Base-by-base conservation (phyloP, 148 eudicot genomes). In the Spergularia marina region DNA sequence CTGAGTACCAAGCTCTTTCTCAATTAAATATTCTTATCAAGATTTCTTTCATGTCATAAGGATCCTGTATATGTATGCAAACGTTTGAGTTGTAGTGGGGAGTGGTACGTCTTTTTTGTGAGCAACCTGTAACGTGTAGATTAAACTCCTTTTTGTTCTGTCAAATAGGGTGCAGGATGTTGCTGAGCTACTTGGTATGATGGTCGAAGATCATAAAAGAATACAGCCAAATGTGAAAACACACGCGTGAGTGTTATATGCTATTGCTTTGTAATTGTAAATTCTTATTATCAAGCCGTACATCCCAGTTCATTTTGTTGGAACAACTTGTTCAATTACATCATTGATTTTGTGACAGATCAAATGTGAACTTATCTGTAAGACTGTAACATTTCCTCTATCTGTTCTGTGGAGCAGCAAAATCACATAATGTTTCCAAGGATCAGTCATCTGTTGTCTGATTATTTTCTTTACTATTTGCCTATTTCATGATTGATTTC, bases 111-210 rank as follows among this genome's bases (percentile, higher is more conserved):
- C 15, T 62, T 61, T 58, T 53, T 54, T 61, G 53, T 49, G 44
- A 52, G 76, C 74, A 23, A 74, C 39, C 41, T 17, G 17, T 47
- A 25, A 68, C 25, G n/a, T 68, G 30, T 57, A 40, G 20, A 23
- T 78, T 44, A 6, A 44, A 57, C 9, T 63, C 44, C 25, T 41
- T 59, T 70, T 25, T 70, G 20, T 12, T 55, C 10, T 64, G 54
- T 69, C 52, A 41, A 59, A 63, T 64, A 95, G 99, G 94, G 94
- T 92, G 77, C 99, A 92, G 81, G 97, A 95, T 86, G 99, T 95
- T 77, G 97, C 94, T 78, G 97, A 92, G 87, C 79, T 95, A 59
- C 96, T 95, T 76, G 99, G 99, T 56, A 88, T 92, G 99, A 95
- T 95, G 99, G 85, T 95, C 78, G 99, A 95, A 86, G 86, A 83